phyloP scores from a whole-genome alignment of 495 filamentous ascomycete species.

The Achaetomiella virescens region DNA sequence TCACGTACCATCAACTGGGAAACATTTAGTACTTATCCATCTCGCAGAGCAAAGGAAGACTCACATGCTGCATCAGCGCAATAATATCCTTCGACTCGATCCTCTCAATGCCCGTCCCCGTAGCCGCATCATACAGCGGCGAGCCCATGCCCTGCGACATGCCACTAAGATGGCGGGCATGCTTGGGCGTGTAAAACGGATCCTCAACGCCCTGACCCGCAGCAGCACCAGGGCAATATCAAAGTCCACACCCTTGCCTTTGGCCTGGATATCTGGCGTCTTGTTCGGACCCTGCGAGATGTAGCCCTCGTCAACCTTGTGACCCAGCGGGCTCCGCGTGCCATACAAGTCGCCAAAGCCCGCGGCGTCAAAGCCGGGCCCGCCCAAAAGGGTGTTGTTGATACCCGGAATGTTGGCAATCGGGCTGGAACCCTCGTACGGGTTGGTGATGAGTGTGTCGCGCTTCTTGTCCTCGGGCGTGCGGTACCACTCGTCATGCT shows the following conservation, averaged over 20 bases:
- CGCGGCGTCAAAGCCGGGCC: slow-evolving; percentile 28
- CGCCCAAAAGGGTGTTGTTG: slow-evolving; percentile 41
- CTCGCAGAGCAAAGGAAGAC: slow-evolving; percentile 22
- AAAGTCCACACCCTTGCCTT: slow-evolving; percentile 54
- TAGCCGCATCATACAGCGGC: slow-evolving; percentile 85
- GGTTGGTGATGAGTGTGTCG: slow-evolving; percentile 52
- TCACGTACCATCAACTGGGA: slow-evolving; percentile 85
- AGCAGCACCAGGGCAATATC: slow-evolving; percentile 46
- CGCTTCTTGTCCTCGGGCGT: slow-evolving; percentile 50
- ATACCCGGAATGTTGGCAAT: slow-evolving; percentile 46
- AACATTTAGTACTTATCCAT: slow-evolving; percentile 30
- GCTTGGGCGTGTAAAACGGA: slow-evolving; percentile 52
- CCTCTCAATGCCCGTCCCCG: slow-evolving; percentile 78
- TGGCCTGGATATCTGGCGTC: slow-evolving; percentile 51
- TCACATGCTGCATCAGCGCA: slow-evolving; percentile 92
- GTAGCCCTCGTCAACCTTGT: slow-evolving; percentile 74
- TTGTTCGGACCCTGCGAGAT: slow-evolving; percentile 74
- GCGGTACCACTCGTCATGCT: slow-evolving; percentile 50
- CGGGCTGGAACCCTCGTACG: slow-evolving; percentile 51
- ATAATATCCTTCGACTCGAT: slow-evolving; percentile 98
- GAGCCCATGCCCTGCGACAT: slow-evolving; percentile 87
- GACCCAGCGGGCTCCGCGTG: slow-evolving; percentile 39
- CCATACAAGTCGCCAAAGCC: slow-evolving; percentile 39
- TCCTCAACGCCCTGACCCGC: slow-evolving; percentile 48
- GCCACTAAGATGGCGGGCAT: slow-evolving; percentile 71